A percentile compares a stretch with the other conserved stretches of the same genome.
phyloP scores from a whole-genome alignment of 2,329 filamentous ascomycete genomes.

The Trichoderma polysporum region DNA sequence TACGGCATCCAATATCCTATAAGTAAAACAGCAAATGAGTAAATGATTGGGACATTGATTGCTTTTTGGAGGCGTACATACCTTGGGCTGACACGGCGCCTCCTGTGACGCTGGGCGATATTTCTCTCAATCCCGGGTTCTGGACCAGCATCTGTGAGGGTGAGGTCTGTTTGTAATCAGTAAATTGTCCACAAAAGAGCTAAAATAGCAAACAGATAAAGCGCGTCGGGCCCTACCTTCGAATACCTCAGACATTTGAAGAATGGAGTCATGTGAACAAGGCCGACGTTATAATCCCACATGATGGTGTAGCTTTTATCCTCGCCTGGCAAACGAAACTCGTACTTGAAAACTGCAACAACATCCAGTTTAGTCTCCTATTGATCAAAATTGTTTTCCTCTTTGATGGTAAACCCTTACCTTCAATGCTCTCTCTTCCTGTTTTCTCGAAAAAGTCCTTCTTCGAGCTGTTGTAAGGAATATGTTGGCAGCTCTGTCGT shows the following conservation, averaged over 20 bases:
- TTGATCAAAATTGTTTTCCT: neutral
- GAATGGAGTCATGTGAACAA: conserved; percentile 90
- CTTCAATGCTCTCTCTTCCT: conserved; percentile 83
- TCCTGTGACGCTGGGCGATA: conserved; percentile 92
- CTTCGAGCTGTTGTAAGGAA: conserved; percentile 94
- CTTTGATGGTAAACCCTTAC: conserved; percentile 46
- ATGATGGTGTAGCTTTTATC: conserved; percentile 72
- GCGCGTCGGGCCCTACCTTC: conserved; percentile 61
- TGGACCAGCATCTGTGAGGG: conserved; percentile 77
- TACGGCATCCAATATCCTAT: conserved; percentile 97
- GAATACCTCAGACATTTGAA: conserved; percentile 88
- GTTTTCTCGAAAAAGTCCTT: conserved; percentile 86
- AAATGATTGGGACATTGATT: neutral
- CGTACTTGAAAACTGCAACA: conserved; percentile 74
- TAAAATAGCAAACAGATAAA: neutral
- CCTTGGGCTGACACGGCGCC: conserved; percentile 89
- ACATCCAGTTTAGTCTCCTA: neutral
- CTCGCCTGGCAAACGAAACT: conserved; percentile 69
- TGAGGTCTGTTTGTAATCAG: conserved; percentile 62
- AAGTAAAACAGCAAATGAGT: conserved; percentile 11
- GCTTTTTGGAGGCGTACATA: conserved; percentile 43
- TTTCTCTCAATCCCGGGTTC: conserved; percentile 82
- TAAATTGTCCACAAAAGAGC: neutral
- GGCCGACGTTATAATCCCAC: conserved; percentile 96
- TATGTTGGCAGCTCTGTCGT: conserved; percentile 65